Base-by-base conservation (phyloP, 2,329 filamentous ascomycete genomes). In the Dissoconium aciculare region DNA sequence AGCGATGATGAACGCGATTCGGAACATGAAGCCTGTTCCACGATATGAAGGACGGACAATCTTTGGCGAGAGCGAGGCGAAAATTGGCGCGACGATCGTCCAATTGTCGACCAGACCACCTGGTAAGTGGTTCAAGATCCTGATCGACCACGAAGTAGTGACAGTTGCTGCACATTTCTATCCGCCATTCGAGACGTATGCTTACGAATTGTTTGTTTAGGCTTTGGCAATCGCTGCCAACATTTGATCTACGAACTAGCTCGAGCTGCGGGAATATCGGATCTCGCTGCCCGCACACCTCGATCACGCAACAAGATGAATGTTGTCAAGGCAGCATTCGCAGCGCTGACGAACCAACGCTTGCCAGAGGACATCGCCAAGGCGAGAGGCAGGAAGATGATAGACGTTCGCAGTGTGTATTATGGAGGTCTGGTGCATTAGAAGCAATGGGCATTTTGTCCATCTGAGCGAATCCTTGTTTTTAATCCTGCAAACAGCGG, bases 291-390 rank as follows among this genome's bases (percentile, higher is more conserved):
- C 28, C 70, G 71, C 43, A 85, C 92, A 39, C 75, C 77, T 21
- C 78, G 87, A 27, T 82, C 82, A 39, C 73, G 85, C 49, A 95
- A 93, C 66, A 83, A 84, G 45, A 93, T 95, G 84, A 98, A 98
- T 64, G 82, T 85, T 11, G 79, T 93, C 60, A 94, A 94, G 63
- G 89, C 89, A 10, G 71, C 83, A 24, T 81, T 80, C 58, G 57
- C 87, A 55, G 87, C 85, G 4, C 64, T 98, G 39, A 70, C 72
- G 55, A 78, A 66, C 62, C 89, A 98, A 63, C 72, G 72, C 38
- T 67, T 92, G 51, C 89, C 89, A 1, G 82, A 95, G 54, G 75
- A 87, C 52, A 77, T 98, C 51, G 89, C 89, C 34, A 69, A 80
- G 29, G 87, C 83, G 31, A 65, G 85, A 41, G 87, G 89, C 38